Evolutionary conservation across 257 asterid species (phyloP), one percentile per base, ranked within the genome.

Genomic region (Nicotiana sylvestris): DNA sequence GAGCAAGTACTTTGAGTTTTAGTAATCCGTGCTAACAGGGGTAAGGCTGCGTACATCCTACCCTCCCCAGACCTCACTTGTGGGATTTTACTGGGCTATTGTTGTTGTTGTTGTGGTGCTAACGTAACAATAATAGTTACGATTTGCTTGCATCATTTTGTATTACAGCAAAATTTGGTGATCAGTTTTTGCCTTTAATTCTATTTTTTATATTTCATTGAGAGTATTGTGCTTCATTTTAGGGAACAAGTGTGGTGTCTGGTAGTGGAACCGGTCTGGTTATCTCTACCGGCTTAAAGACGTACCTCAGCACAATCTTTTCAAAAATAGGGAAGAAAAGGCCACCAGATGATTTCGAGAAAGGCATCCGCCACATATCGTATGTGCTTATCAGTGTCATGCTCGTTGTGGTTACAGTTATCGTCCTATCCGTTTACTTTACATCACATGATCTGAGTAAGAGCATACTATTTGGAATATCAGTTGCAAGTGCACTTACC

Each of bases 401-500:
- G 46, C 86, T 83, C 3, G n/a, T 83, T 6, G 86, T 49, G 4
- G 83, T 66, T 53, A 64, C 83, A 0, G 17, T 78, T 30, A 61
- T 78, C 64, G 33, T 83, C 61, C 65, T 83, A 4, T 51, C 57
- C 25, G 57, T 69, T 55, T 83, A 55, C 60, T 58, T 51, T 33
- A 30, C 77, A 9, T 77, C 86, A 8, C 35, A n/a, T 77, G 72
- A 83, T 66, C 35, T 46, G 5, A 66, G 77, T 78, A 33, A 66
- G 72, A 83, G 83, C 21, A 66, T 83, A 25, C 78, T 83, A 12
- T 83, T 77, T 66, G 86, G 86, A 32, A 55, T 83, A 2, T 83
- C 86, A 17, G 86, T 83, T 9, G 86, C 83, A 51, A 83, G 86
- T 77, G 86, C 83, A n/a, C 69, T 83, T 53, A 83, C 86, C 9